Conservation (phyloP, 177 flowering plant genomes). For the Vitis hybrid region DNA sequence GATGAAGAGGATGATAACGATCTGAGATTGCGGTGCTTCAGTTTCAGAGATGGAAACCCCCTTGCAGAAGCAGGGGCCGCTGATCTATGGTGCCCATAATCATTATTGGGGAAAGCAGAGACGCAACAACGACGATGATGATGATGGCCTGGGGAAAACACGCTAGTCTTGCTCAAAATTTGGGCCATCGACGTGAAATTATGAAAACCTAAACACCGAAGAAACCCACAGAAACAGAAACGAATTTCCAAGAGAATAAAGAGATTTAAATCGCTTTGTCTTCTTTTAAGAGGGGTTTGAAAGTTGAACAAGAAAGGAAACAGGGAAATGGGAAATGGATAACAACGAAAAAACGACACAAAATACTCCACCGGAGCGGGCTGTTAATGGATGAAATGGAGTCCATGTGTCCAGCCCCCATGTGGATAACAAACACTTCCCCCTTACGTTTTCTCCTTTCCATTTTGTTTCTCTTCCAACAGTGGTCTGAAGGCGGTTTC, state of each 20-base stretch:
- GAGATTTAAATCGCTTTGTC: too few relatives aligned
- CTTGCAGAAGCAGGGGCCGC: not conserved
- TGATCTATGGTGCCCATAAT: not conserved
- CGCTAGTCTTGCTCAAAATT: slow-evolving; percentile 19
- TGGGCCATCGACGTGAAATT: slow-evolving; percentile 19
- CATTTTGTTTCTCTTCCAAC: too few relatives aligned
- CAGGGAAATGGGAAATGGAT: not conserved
- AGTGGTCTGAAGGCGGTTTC: not conserved
- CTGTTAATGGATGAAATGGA: too few relatives aligned
- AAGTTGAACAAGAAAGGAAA: not conserved
- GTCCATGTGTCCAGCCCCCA: too few relatives aligned
- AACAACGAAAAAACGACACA: too few relatives aligned
- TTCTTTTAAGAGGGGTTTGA: too few relatives aligned
- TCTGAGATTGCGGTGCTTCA: not conserved
- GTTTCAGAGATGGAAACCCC: slow-evolving; percentile 13
- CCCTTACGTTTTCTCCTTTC: too few relatives aligned
- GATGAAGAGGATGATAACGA: slow-evolving; percentile 1
- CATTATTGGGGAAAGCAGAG: slow-evolving; percentile 5
- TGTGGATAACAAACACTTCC: too few relatives aligned
- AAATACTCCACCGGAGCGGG: too few relatives aligned
- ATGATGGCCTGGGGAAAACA: slow-evolving; percentile 14
- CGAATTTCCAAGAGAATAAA: not conserved
- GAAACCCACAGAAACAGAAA: not conserved
- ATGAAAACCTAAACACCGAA: too few relatives aligned
- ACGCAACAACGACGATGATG: slow-evolving; percentile 5